These are phyloP conservation scores for Suhomyces yuchorum DNA, from an alignment of 1,139 yeast genomes.

Conservation along the genomic window DNA sequence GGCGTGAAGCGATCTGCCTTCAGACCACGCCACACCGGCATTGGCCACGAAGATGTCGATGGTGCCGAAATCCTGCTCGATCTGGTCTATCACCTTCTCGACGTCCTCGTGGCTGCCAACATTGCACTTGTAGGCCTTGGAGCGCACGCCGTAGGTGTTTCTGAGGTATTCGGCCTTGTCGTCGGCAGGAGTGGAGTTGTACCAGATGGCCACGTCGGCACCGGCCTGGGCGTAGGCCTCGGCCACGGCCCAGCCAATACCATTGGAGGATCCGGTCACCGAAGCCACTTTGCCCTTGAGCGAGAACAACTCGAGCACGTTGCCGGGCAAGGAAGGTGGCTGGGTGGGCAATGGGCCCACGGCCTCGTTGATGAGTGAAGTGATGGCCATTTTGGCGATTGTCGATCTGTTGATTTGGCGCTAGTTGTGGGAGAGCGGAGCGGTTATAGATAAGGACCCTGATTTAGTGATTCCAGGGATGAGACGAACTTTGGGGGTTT, in stretches of 20 bases:
- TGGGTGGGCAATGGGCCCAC: slow-evolving; percentile 26
- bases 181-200: slow-evolving; percentile 64
- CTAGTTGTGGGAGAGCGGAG: too few species aligned
- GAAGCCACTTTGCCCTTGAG: slow-evolving; percentile 84
- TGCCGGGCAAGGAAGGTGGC: slow-evolving; percentile 25
- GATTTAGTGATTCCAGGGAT: too few species aligned
- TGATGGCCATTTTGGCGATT: slow-evolving; percentile 7
- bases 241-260: slow-evolving; percentile 84
- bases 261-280: slow-evolving; percentile 86
- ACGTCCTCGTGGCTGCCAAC: slow-evolving; percentile 63
- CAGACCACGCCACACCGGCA: slow-evolving; percentile 89
- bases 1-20: slow-evolving; percentile 36
- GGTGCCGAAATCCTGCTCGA: slow-evolving; percentile 68
- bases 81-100: slow-evolving; percentile 55
- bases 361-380: slow-evolving; percentile 16
- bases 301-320: slow-evolving; percentile 55
- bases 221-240: slow-evolving; percentile 90
- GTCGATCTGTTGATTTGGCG: not conserved
- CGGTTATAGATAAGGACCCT: not conserved
- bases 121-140: slow-evolving; percentile 72
- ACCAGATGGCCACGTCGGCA: slow-evolving; percentile 88
- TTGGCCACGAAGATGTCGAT: slow-evolving; percentile 87
- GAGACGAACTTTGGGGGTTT: too few species aligned
- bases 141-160: slow-evolving; percentile 64
- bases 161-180: slow-evolving; percentile 58